phyloP scores from a whole-genome alignment of 2,329 filamentous ascomycete species.

The Apiospora phragmitis region DNA sequence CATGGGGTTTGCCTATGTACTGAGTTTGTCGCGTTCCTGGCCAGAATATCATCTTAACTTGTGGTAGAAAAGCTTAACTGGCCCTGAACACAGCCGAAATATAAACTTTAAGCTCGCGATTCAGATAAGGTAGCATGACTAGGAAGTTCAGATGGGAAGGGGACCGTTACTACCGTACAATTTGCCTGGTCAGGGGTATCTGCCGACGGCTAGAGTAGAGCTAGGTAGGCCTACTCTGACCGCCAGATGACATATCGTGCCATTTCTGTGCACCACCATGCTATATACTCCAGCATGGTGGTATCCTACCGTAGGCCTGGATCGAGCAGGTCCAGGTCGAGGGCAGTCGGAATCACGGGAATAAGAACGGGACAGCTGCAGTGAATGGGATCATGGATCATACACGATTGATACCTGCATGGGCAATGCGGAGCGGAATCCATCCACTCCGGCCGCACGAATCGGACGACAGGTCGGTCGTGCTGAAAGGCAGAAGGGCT shows the following conservation, averaged over 20 bases:
- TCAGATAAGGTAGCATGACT: neutral
- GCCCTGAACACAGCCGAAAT: neutral
- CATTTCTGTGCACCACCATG: neutral
- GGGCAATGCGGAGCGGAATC: neutral
- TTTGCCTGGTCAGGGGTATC: neutral
- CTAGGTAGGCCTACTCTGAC: neutral
- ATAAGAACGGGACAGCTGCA: neutral
- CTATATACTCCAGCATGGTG: neutral
- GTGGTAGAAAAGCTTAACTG: neutral
- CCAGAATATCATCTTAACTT: neutral
- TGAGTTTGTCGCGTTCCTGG: neutral
- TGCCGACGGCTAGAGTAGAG: neutral
- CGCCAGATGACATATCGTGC: neutral
- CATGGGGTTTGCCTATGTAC: neutral
- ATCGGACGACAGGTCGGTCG: neutral
- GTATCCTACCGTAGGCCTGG: neutral
- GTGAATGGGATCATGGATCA: neutral
- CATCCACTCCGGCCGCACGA: neutral
- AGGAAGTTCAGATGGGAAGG: neutral
- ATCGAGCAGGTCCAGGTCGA: neutral
- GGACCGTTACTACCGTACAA: neutral
- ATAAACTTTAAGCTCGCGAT: neutral
- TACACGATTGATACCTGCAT: neutral
- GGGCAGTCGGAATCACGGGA: neutral
- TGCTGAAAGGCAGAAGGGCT: neutral